phyloP scores from a whole-genome alignment of 345 rosid species.

The Hibiscus trionum region DNA sequence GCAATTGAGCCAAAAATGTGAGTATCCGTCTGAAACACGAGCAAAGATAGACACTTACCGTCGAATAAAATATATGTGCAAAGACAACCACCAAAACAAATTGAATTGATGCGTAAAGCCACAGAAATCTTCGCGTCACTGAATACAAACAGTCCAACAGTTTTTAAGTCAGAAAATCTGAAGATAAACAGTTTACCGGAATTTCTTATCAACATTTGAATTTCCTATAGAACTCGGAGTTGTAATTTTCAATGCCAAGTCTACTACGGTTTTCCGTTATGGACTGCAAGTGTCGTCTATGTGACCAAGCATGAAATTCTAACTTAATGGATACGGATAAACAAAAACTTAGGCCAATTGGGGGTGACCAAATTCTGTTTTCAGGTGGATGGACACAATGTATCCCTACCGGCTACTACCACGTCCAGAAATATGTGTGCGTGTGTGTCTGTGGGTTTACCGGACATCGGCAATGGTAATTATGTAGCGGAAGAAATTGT shows the following conservation, averaged over 20 bases:
- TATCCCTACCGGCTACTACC: background rate
- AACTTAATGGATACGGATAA: too few relatives aligned
- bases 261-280: background rate
- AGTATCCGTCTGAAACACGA: background rate
- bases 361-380: background rate
- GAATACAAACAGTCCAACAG: constrained; percentile 18
- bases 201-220: background rate
- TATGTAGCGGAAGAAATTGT: background rate
- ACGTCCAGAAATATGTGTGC: too few relatives aligned
- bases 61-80: constrained; percentile 71
- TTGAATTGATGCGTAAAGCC: constrained; percentile 80
- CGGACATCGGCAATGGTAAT: background rate
- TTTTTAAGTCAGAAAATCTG: constrained; percentile 12
- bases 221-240: background rate
- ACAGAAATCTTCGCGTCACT: constrained; percentile 77
- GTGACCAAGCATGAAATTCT: background rate
- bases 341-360: background rate
- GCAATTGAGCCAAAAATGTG: background rate
- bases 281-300: background rate
- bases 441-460: background rate
- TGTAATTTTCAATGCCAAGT: background rate
- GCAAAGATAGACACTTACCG: constrained; percentile 41
- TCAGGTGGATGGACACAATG: background rate
- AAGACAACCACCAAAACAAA: constrained; percentile 78
- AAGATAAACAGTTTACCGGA: background rate